Percentiles rank a stretch among this genome's conserved stretches.
These are phyloP conservation scores for Aspergillus fumigatus DNA, from an alignment of 2,329 filamentous ascomycete species.

Conservation along the genomic window DNA sequence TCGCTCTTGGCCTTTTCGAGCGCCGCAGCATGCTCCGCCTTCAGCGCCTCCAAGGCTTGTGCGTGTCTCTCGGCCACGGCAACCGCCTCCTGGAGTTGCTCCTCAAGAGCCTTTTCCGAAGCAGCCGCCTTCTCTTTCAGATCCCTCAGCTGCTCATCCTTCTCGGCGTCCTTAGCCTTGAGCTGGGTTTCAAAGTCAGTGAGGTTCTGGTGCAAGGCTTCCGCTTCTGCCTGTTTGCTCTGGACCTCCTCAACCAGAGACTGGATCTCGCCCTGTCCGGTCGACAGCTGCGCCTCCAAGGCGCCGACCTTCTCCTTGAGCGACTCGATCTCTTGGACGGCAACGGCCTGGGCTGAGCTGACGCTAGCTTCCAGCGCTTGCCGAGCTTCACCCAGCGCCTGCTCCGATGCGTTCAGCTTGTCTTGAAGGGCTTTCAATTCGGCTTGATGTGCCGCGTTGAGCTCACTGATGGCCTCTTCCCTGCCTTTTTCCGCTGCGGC, in stretches of 20 bases:
- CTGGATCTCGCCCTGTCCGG: constrained; percentile 30
- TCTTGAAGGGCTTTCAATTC: constrained; percentile 32
- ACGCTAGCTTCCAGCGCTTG: constrained; percentile 31
- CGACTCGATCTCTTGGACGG: constrained; percentile 32
- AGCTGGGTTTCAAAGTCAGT: constrained; percentile 33
- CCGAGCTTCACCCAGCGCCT: constrained; percentile 29
- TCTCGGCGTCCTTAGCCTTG: constrained; percentile 34
- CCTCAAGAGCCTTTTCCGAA: constrained; percentile 31
- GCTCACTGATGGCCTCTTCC: constrained; percentile 27
- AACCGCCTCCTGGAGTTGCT: constrained; percentile 28
- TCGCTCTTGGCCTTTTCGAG: constrained; percentile 29
- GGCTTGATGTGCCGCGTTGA: constrained; percentile 27
- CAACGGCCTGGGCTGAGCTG: constrained; percentile 29
- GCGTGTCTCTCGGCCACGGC: constrained; percentile 30
- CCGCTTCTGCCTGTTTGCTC: constrained; percentile 33
- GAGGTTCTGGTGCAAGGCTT: constrained; percentile 35
- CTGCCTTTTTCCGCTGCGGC: constrained; percentile 24
- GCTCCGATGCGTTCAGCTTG: constrained; percentile 31
- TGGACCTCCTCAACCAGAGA: constrained; percentile 32
- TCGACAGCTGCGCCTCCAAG: constrained; percentile 29
- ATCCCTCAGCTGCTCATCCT: constrained; percentile 30
- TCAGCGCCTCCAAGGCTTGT: constrained; percentile 30
- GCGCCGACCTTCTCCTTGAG: constrained; percentile 32
- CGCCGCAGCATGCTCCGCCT: constrained; percentile 31
- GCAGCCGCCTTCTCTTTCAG: constrained; percentile 32